Percentiles rank a stretch among this genome's conserved stretches.
Conservation (phyloP, 75 land plant genomes). For the Sequoiadendron giganteum region DNA sequence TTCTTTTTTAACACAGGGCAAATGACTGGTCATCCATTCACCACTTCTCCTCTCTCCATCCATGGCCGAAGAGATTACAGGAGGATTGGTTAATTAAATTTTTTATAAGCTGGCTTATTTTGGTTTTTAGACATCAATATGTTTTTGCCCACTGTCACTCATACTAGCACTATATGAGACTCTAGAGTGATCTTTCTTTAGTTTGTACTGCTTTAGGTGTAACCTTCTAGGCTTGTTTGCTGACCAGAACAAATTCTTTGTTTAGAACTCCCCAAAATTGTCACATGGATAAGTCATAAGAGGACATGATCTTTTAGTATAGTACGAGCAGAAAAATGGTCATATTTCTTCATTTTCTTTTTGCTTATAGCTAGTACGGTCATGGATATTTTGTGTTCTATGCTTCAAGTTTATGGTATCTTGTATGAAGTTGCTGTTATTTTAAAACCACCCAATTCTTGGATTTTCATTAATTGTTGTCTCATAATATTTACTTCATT, state of each 20-base stretch:
- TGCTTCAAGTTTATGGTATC: background rate
- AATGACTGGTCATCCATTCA: conserved; percentile 33
- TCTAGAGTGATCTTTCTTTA: background rate
- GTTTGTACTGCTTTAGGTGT: conserved; percentile 6
- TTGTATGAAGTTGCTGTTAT: background rate
- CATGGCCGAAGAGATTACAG: conserved; percentile 49
- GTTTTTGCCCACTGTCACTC: no score
- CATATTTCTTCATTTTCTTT: background rate
- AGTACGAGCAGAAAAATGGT: background rate
- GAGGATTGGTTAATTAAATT: conserved; percentile 44
- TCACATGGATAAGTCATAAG: background rate
- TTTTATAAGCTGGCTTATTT: conserved; percentile 4
- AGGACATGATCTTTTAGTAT: background rate
- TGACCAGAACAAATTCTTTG: conserved; percentile 10
- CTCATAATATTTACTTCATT: background rate
- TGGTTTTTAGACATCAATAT: background rate
- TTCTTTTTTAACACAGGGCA: conserved; percentile 25
- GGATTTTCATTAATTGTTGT: background rate
- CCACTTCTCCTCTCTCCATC: conserved; percentile 30
- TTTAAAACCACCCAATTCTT: background rate
- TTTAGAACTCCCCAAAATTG: background rate
- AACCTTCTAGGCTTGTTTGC: conserved; percentile 2
- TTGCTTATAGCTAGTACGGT: background rate
- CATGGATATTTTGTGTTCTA: background rate
- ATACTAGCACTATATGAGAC: background rate